Evolutionary conservation across 2,329 filamentous ascomycete species (phyloP), one percentile per base, ranked within the genome.

Genomic region (Hypoxylon sp.): DNA sequence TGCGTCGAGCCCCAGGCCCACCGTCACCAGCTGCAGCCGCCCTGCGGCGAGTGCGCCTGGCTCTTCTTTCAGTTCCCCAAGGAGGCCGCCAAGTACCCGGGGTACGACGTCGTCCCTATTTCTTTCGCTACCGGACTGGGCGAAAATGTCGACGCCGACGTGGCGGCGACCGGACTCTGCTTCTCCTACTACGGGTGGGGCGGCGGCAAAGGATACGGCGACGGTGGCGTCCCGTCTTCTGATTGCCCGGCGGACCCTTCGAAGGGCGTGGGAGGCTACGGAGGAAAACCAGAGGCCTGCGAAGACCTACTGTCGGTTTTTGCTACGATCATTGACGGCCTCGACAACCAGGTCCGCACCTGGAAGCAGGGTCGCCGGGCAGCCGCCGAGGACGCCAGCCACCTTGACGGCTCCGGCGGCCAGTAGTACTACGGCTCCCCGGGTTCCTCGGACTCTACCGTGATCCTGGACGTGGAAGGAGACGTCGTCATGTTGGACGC

Each of bases 21-120:
- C 40, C 55, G 54, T 13, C 51, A 52, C 21, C 48, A 58, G 9
- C 62, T 58, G 4, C 59, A 64, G 29, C 63, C 62, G 4, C 11
- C 24, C n/a, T 64, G 62, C 41, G 65, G 65, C 42, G 65, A 67
- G 35, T 67, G 65, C 46, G 59, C 65, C n/a, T 64, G 61, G 65
- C 59, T 63, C 20, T 66, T 64, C 59, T 67, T 64, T 47, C 20
- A 27, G 13, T 55, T 57, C 23, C 58, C 58, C 8, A 33, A 23
- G 21, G 62, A 66, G 37, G 64, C 59, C 21, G 33, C 29, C 35
- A 57, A 40, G 43, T 37, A 58, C 26, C 58, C 56, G 7, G 48
- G 41, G 7, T 57, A 45, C 15, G 62, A 65, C 26, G 50, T 59
- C 8, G 40, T 24, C 13, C 51, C 55, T 9, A 38, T 24, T 11